Conservation (phyloP, 495 filamentous ascomycete species). For the Aspergillus heteromorphus region DNA sequence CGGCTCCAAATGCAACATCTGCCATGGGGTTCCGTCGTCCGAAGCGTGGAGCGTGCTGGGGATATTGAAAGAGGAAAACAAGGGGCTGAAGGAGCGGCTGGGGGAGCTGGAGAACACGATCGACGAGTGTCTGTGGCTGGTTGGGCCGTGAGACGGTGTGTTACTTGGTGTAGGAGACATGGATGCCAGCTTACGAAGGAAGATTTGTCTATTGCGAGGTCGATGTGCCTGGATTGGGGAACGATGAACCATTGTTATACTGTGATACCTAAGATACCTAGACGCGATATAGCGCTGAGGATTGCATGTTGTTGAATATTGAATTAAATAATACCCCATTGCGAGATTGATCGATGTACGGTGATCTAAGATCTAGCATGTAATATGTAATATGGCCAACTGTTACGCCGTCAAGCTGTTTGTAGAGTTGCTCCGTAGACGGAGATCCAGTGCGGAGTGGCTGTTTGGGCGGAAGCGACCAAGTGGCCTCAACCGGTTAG, state of each 20-base stretch:
- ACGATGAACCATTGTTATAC: not conserved
- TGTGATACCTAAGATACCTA: slow-evolving; percentile 3
- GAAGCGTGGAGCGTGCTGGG: slow-evolving; percentile 69
- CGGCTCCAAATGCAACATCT: slow-evolving; percentile 50
- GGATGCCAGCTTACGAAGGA: not conserved
- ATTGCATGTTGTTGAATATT: not conserved
- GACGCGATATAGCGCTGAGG: too few relatives aligned
- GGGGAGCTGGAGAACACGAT: slow-evolving; percentile 62
- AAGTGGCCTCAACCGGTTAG: slow-evolving; percentile 43
- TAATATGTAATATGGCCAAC: too few relatives aligned
- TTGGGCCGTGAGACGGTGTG: slow-evolving; percentile 47
- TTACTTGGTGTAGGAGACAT: too few relatives aligned
- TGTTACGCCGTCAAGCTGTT: too few relatives aligned
- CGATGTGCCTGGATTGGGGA: not conserved
- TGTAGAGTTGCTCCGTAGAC: too few relatives aligned
- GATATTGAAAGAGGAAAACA: slow-evolving; percentile 67
- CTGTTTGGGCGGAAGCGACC: slow-evolving; percentile 36
- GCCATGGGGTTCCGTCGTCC: slow-evolving; percentile 55
- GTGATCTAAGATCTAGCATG: too few relatives aligned
- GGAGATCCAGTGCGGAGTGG: too few relatives aligned
- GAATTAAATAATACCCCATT: not conserved
- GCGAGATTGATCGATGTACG: too few relatives aligned
- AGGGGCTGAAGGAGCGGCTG: slow-evolving; percentile 60
- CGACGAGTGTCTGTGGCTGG: slow-evolving; percentile 65
- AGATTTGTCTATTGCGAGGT: not conserved